phyloP scores from a whole-genome alignment of 163 green algal species.

The Smithsoniella earleae region DNA sequence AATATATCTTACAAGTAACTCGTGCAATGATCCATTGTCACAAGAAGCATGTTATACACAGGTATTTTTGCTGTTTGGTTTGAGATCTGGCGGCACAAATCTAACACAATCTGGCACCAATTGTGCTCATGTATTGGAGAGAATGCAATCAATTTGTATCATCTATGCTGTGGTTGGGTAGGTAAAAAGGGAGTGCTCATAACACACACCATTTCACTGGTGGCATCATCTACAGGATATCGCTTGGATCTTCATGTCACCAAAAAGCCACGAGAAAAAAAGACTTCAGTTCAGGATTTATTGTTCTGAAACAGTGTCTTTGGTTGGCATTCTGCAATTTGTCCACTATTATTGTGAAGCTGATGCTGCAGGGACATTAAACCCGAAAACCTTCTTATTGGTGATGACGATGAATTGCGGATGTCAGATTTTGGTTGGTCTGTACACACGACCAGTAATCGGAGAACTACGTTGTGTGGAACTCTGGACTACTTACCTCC shows the following conservation, averaged over 20 bases:
- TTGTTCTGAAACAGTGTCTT: neutral
- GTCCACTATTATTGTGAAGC: neutral
- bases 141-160: too few species aligned
- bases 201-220: too few species aligned
- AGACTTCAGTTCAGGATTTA: too few species aligned
- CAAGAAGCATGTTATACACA: constrained; percentile 96
- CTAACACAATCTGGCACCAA: too few species aligned
- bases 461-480: constrained; percentile 92
- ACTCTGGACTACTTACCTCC: constrained; percentile 98
- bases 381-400: constrained; percentile 95
- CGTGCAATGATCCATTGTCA: constrained; percentile 91
- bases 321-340: neutral
- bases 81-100: too few species aligned
- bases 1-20: constrained; percentile 73
- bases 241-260: too few species aligned
- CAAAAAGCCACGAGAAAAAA: too few species aligned
- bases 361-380: constrained; percentile 75
- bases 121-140: too few species aligned
- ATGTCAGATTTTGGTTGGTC: constrained; percentile 98
- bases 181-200: too few species aligned
- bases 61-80: too few species aligned
- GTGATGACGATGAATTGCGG: constrained; percentile 78
- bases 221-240: too few species aligned
- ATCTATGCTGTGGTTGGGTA: neutral
- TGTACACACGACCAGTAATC: constrained; percentile 84